Base-by-base conservation (phyloP, 2,329 filamentous ascomycete species). In the Penicillium sp. region DNA sequence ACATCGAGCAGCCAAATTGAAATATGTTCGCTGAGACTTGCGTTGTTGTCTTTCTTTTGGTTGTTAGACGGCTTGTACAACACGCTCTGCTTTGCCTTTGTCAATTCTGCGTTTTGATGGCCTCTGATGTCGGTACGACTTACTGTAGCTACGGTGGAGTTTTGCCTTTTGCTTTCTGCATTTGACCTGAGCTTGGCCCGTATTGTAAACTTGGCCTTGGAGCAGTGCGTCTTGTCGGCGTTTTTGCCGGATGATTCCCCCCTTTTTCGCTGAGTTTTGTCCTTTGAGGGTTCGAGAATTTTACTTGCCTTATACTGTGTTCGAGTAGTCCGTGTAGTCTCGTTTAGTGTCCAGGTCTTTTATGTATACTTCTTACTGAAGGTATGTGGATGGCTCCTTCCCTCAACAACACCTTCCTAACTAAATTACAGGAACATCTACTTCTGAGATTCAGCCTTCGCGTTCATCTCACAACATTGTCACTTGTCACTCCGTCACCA, bases 401-500 rank as follows among this genome's bases (percentile, higher is more conserved):
- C 26, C 26, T 27, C 10, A 27, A 11, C 26, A 13, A 27, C 26
- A 11, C 26, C 10, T 27, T 27, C 26, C 26, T 8, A 8, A 26
- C 10, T 13, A 3, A 3, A 13, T 4, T 27, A 5, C 26, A 27
- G 26, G 26, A 27, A 10, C 26, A 27, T 27, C 26, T 27, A 4
- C 26, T 26, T 9, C 24, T 9, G 26, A 34, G 16, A 20, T 34
- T 9, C 14, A 34, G 14, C 6, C 7, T 32, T 32, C 14, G 16
- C 14, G 16, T 16, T 9, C 18, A 64, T 46, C 67, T 61, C 38
- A 67, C 38, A 67, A 42, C 50, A 40, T 38, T 36, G 39, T 49
- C n/a, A n/a, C n/a, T n/a, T n/a, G n/a, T 31, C 22, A 26, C 44
- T 13, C 26, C 26, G 26, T 27, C 67, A 76, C 58, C 52, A 94